Evolutionary conservation across 345 rosid genomes (phyloP).

Genomic region (Erodium maritimum): DNA sequence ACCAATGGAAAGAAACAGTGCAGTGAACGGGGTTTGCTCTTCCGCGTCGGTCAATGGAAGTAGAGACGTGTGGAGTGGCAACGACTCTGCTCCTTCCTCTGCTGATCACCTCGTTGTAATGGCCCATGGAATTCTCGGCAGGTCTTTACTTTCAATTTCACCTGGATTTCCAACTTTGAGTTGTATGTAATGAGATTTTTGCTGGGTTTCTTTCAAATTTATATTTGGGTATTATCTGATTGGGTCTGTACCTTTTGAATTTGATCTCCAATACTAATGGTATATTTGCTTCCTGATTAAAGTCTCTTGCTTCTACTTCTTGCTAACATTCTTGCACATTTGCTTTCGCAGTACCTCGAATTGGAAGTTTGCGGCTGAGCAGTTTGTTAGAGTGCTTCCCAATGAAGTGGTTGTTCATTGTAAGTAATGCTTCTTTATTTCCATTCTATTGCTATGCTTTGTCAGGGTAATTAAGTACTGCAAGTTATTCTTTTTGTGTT

Average conservation of each 20-base stretch:
- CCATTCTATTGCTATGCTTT: too few species aligned
- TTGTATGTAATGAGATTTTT: too few species aligned
- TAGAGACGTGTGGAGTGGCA: slow-evolving; percentile 63
- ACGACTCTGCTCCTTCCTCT: slow-evolving; percentile 40
- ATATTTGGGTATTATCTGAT: too few species aligned
- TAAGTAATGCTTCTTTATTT: slow-evolving; percentile 21
- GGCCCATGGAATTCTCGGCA: slow-evolving; percentile 98
- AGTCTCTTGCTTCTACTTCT: too few species aligned
- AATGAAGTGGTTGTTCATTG: slow-evolving; percentile 84
- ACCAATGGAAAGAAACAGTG: slow-evolving; percentile 24
- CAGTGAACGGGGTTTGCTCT: slow-evolving; percentile 44
- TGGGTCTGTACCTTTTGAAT: too few species aligned
- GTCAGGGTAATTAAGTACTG: too few species aligned
- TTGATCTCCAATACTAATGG: too few species aligned
- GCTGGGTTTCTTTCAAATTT: too few species aligned
- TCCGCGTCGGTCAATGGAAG: slow-evolving; percentile 56
- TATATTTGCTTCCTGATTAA: too few species aligned
- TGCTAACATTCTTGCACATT: slow-evolving; percentile 3
- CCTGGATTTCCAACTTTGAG: too few species aligned
- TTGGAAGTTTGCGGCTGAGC: slow-evolving; percentile 94
- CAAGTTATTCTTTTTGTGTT: too few species aligned
- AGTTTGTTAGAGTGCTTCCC: slow-evolving; percentile 60
- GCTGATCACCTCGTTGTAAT: slow-evolving; percentile 92
- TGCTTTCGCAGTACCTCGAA: slow-evolving; percentile 49
- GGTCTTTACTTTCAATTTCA: slow-evolving; percentile 21